These are phyloP conservation scores for Neurospora sp. DNA, from an alignment of 495 filamentous ascomycete species.

Conservation along the genomic window DNA sequence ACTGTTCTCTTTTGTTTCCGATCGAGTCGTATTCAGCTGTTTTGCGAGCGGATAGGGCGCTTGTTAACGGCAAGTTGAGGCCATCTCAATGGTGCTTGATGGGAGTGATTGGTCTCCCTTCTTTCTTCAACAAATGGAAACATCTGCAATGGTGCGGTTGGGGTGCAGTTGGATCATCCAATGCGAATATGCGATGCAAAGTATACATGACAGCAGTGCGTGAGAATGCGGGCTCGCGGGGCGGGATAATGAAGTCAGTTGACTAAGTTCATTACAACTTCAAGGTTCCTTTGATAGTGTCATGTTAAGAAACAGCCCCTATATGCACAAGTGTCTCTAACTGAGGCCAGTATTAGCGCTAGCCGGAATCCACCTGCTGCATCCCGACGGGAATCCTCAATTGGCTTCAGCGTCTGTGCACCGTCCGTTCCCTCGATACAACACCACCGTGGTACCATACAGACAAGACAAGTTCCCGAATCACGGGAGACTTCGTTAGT, in stretches of 20 bases:
- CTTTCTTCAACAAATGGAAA: not conserved
- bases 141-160: not conserved
- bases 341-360: not conserved
- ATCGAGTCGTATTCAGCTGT: not conserved
- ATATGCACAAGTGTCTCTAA: not conserved
- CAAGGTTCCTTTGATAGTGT: not conserved
- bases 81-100: not conserved
- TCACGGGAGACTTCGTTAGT: not conserved
- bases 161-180: not conserved
- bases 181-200: not conserved
- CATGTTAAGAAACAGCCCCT: not conserved
- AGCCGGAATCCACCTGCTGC: not conserved
- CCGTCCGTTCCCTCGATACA: not conserved
- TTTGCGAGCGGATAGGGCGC: not conserved
- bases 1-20: not conserved
- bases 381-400: not conserved
- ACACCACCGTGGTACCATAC: not conserved
- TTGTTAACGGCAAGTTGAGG: not conserved
- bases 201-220: not conserved
- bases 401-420: not conserved
- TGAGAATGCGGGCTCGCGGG: not conserved
- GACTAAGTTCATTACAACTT: not conserved
- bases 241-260: not conserved
- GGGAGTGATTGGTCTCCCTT: not conserved
- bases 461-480: not conserved